Evolutionary conservation across 495 filamentous ascomycete species (phyloP).

Genomic region (Penicillium chermesinum): DNA sequence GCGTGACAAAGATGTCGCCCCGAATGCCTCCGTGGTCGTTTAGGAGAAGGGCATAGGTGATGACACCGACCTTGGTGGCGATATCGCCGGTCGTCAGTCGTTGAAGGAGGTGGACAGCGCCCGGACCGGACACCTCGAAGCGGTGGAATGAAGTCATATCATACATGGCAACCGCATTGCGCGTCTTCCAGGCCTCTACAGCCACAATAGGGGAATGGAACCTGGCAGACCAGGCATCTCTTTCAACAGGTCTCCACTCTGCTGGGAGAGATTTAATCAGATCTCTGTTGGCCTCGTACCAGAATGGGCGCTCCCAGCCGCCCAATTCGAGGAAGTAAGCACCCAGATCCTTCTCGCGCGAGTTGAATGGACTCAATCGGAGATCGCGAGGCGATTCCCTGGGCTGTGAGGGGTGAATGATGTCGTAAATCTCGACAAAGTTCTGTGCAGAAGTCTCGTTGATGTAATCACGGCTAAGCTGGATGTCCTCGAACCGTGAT

Average conservation of each 20-base stretch:
- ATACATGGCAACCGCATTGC: constrained; percentile 49
- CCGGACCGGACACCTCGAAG: constrained; percentile 44
- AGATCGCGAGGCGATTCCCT: constrained; percentile 43
- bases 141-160: constrained; percentile 50
- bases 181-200: constrained; percentile 49
- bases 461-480: constrained; percentile 39
- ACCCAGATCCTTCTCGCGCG: constrained; percentile 41
- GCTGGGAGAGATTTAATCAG: constrained; percentile 37
- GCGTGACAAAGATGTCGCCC: constrained; percentile 37
- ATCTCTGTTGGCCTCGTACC: constrained; percentile 44
- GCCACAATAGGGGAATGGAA: constrained; percentile 46
- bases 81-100: constrained; percentile 42
- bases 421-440: constrained; percentile 51
- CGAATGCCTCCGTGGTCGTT: constrained; percentile 37
- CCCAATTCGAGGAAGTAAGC: constrained; percentile 45
- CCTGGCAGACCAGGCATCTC: constrained; percentile 43
- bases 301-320: constrained; percentile 50
- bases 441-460: constrained; percentile 45
- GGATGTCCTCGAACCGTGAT: constrained; percentile 46
- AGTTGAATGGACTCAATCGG: constrained; percentile 42
- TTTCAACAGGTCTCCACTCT: constrained; percentile 38
- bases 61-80: constrained; percentile 27
- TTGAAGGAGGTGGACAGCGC: constrained; percentile 39
- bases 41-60: constrained; percentile 43
- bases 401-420: constrained; percentile 46